phyloP scores from a whole-genome alignment of 75 land plant genomes.

The Cupressus sempervirens region DNA sequence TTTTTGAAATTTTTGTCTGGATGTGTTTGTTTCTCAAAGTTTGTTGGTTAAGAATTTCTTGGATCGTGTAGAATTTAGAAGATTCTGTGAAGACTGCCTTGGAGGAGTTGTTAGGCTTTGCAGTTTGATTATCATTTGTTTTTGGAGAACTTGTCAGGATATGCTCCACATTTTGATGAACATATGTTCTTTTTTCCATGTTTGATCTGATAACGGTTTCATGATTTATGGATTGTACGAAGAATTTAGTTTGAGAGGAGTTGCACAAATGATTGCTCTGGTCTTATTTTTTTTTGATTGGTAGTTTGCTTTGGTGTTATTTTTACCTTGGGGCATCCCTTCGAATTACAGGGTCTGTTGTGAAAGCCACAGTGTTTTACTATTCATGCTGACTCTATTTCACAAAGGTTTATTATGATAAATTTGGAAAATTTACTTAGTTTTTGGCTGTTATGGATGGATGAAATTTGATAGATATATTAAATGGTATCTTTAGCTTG shows the following conservation, averaged over 20 bases:
- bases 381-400: neutral
- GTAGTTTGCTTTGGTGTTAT: neutral
- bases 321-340: neutral
- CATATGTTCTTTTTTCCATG: neutral
- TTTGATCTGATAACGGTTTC: neutral
- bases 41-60: neutral
- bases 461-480: no score
- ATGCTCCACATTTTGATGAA: neutral
- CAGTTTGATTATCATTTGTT: neutral
- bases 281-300: neutral
- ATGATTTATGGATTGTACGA: neutral
- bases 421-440: no score
- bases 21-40: no score
- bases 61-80: neutral
- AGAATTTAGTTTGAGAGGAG: neutral
- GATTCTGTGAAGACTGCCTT: neutral
- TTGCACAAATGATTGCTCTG: neutral
- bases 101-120: neutral
- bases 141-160: neutral
- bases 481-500: no score
- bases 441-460: no score
- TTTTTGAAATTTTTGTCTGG: no score
- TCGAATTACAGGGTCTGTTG: no score
- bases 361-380: neutral
- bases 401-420: no score